Percentiles rank a stretch among this genome's conserved stretches.
phyloP scores from a whole-genome alignment of 1,284 basidiomycete genomes.

The Fomitopsis betulina region DNA sequence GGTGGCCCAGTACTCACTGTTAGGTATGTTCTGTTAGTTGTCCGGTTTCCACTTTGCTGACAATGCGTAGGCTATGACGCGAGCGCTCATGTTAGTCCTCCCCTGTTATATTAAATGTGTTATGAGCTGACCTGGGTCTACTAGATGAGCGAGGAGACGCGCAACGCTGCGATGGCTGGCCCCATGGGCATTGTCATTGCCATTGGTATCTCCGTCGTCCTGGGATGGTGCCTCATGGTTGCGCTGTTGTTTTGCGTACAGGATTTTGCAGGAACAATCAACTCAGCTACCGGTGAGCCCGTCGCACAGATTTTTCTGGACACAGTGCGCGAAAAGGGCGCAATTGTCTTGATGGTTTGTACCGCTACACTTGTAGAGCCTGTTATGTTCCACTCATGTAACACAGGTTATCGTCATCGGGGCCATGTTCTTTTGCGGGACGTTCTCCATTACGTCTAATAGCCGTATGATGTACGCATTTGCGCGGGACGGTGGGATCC shows the following conservation, averaged over 20 bases:
- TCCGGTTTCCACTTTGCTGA: conserved; percentile 38
- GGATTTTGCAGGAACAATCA: conserved; percentile 53
- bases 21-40: conserved; percentile 34
- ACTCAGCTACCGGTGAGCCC: conserved; percentile 55
- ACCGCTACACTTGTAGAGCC: neutral
- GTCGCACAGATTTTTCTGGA: conserved; percentile 76
- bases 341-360: conserved; percentile 64
- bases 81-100: conserved; percentile 55
- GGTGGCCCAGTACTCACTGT: conserved; percentile 69
- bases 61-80: conserved; percentile 55
- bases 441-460: conserved; percentile 73
- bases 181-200: conserved; percentile 64
- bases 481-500: conserved; percentile 65
- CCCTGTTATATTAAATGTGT: conserved; percentile 33
- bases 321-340: conserved; percentile 64
- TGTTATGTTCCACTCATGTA: no score
- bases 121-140: neutral
- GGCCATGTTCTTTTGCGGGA: conserved; percentile 71
- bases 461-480: conserved; percentile 81
- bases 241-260: conserved; percentile 74
- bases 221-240: conserved; percentile 70
- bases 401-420: conserved; percentile 53
- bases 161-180: conserved; percentile 66
- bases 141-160: conserved; percentile 80
- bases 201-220: conserved; percentile 63